phyloP scores from a whole-genome alignment of 2,329 filamentous ascomycete genomes.

The Cladosporium sp. region DNA sequence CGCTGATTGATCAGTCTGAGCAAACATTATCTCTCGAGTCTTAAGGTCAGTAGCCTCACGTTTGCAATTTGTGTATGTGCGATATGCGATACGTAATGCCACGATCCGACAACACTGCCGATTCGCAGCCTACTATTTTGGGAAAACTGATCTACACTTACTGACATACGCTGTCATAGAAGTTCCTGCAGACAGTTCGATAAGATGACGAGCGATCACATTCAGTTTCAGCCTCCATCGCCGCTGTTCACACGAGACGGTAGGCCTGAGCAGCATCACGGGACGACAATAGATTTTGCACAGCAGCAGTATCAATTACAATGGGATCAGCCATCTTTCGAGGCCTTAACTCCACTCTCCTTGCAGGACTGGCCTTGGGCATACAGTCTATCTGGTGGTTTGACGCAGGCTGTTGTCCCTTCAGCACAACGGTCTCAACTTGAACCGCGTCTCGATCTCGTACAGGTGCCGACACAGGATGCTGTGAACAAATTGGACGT shows the following conservation, averaged over 20 bases:
- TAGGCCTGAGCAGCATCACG: not conserved
- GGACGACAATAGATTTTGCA: not conserved
- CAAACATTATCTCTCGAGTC: conserved; percentile 4
- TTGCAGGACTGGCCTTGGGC: not conserved
- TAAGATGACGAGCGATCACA: not conserved
- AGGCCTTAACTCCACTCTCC: not conserved
- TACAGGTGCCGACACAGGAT: not conserved
- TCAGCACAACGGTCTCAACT: not conserved
- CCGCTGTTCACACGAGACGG: not conserved
- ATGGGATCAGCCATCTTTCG: not conserved
- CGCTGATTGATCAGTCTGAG: conserved; percentile 1
- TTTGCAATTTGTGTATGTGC: not conserved
- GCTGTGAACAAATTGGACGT: not conserved
- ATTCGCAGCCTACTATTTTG: conserved; percentile 7
- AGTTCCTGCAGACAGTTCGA: not conserved
- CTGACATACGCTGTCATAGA: conserved; percentile 2
- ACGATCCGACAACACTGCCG: not conserved
- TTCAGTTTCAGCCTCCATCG: not conserved
- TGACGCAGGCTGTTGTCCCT: not conserved
- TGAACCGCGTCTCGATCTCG: conserved; percentile 3
- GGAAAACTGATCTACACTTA: not conserved
- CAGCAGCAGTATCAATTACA: not conserved
- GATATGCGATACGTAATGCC: not conserved
- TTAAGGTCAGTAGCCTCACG: conserved; percentile 3
- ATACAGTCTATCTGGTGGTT: not conserved